A percentile compares a stretch with the other conserved stretches of the same genome.
phyloP scores from a whole-genome alignment of 2,329 filamentous ascomycete genomes.

The Trichothecium roseum region DNA sequence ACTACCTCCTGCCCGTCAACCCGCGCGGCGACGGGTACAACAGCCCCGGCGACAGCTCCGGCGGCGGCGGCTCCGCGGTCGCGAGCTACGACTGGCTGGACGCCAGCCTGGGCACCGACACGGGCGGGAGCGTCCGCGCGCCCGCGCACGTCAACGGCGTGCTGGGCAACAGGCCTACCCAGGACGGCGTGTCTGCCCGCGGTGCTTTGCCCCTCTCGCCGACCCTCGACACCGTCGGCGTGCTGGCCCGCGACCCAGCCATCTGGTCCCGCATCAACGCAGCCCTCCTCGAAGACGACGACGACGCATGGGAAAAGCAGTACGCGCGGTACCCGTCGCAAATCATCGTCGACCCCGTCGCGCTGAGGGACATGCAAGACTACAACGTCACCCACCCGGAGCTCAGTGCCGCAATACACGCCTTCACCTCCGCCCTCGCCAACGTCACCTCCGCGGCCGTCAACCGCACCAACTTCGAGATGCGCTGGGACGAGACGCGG shows the following conservation, averaged over 20 bases:
- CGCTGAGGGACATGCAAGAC: no score
- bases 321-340: no score
- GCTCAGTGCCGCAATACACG: no score
- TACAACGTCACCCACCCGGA: no score
- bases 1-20: constrained; percentile 16
- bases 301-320: no score
- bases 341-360: no score
- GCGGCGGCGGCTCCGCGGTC: constrained; percentile 14
- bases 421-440: no score
- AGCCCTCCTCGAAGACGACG: no score
- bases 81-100: constrained; percentile 19
- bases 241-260: constrained; percentile 24
- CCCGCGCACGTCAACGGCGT: constrained; percentile 32
- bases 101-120: constrained; percentile 17
- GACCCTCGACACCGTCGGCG: constrained; percentile 31
- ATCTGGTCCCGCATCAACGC: constrained; percentile 13
- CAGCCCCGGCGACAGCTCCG: constrained; percentile 13
- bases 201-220: constrained; percentile 28
- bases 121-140: constrained; percentile 33
- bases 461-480: no score
- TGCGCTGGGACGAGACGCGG: no score
- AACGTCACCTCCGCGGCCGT: no score
- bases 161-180: constrained; percentile 33
- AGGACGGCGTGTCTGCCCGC: constrained; percentile 25
- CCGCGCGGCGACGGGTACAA: constrained; percentile 18